Base-by-base conservation (phyloP, 140 eudicot genomes). In the Anethum foeniculum region DNA sequence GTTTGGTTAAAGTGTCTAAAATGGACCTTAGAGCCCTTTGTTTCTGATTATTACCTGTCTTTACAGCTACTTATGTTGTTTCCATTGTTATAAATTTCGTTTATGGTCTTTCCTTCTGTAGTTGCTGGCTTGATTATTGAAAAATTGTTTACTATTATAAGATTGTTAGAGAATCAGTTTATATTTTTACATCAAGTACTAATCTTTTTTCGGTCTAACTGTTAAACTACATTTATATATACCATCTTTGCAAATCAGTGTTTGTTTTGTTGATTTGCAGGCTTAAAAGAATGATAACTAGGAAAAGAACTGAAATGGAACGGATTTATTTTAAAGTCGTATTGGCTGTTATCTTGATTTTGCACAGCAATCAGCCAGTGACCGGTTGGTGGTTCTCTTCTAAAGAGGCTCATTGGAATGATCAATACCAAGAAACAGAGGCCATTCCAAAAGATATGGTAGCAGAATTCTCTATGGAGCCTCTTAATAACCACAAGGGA, bases 381-480 rank as follows among this genome's bases (percentile, higher is more conserved):
- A 54, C 32, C 4, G 12, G 91, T 72, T 88, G 93, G 93, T 71
- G 82, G 38, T 86, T 84, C 49, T 84, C 90, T 1, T 85, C 84
- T 32, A 48, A 64, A 65, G 82, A 77, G 14, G 74, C 80, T 28
- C 68, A 71, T 64, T 32, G 82, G 14, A 34, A 47, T 68, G 71
- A 79, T 52, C 84, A 82, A 7, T 56, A 56, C 27, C 25, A 56
- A 56, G 65, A 56, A 19, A 16, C 7, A 4, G 27, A 56, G 65
- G 30, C 12, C 68, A n/a, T 58, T 34, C 74, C 81, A 27, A 47
- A 81, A 19, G 81, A 82, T 34, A 16, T 32, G 1, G 83, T 91
- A 9, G 88, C 89, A 43, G 94, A 88, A 78, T 93, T 93, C 79
- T 86, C 95, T 8, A 82, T 93, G 85, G 93, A 91, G 54, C 77